Base-by-base conservation (phyloP, 495 filamentous ascomycete genomes). In the Annulohypoxylon stygium region DNA sequence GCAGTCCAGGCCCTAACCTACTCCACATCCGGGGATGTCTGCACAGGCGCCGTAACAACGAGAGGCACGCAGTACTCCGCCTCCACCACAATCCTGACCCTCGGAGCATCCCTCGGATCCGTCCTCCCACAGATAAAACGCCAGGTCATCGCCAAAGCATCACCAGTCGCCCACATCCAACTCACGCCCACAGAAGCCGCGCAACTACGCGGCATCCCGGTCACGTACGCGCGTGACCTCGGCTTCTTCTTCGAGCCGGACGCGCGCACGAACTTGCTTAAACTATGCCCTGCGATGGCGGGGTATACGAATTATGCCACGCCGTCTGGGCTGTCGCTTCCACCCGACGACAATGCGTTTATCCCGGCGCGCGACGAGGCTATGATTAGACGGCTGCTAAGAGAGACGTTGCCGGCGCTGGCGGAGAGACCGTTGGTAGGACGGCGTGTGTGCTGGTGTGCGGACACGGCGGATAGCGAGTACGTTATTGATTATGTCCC, bases 161-260 rank as follows among this genome's bases (percentile, higher is more conserved):
- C 85, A 81, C 82, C 85, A 11, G 79, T 89, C 11, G 87, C 82
- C 1, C 87, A 89, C 74, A 80, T 89, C 9, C 84, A 86, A 69
- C 81, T 90, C 5, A 87, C 82, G 0, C 80, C 83, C 25, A 81
- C 81, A 5, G 88, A 90, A 75, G 84, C 84, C 1, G 82, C 81
- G 2, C 65, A 70, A 12, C 79, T 90, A 5, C 82, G 83, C 8
- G 85, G 85, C 16, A 87, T 89, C 53, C 87, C 88, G 0, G 84
- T 88, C 1, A 86, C 83, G 3, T 86, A 88, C 61, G 83, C 80
- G 8, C 82, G 87, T 10, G 87, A 89, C 75, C 75, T 89, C 14
- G 87, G 87, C 0, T 89, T 89, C 79, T 87, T 88, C 74, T 90
- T 89, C 61, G 87, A 89, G 70, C 87, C 88, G 0, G 87, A 88